Conservation (phyloP, 2,329 filamentous ascomycete genomes). For the Colletotrichum lindemuthianum region DNA sequence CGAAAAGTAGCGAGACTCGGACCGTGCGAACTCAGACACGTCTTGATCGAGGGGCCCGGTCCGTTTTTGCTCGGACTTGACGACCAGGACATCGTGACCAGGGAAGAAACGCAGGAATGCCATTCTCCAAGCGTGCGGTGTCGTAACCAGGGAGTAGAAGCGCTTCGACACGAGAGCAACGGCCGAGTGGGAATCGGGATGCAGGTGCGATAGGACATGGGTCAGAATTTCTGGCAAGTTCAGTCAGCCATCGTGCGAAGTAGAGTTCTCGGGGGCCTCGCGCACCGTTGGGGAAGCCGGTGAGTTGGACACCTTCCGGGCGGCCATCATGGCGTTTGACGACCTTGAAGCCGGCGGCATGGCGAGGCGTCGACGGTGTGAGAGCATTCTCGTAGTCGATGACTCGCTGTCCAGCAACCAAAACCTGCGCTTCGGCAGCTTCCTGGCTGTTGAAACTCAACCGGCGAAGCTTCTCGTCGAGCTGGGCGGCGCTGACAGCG, state of each 20-base stretch:
- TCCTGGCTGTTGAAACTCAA: conserved; percentile 55
- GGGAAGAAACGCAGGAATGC: conserved; percentile 93
- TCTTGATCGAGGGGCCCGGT: conserved; percentile 55
- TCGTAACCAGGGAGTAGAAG: conserved; percentile 88
- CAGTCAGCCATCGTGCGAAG: conserved; percentile 12
- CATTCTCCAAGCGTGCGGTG: conserved; percentile 91
- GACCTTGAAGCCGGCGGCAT: conserved; percentile 65
- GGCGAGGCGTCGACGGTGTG: conserved; percentile 56
- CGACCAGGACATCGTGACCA: conserved; percentile 69
- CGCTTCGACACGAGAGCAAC: conserved; percentile 88
- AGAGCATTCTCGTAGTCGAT: conserved; percentile 70
- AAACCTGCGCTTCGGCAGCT: conserved; percentile 40
- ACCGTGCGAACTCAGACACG: conserved; percentile 66
- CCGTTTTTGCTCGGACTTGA: conserved; percentile 48
- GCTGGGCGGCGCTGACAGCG: conserved; percentile 52
- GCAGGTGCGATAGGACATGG: conserved; percentile 89
- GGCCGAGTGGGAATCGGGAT: conserved; percentile 82
- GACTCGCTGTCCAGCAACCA: conserved; percentile 62
- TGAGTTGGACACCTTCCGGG: conserved; percentile 55
- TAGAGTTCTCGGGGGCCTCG: conserved; percentile 10
- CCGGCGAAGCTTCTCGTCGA: conserved; percentile 63
- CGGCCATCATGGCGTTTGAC: conserved; percentile 56
- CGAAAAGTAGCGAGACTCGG: conserved; percentile 82
- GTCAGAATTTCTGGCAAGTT: conserved; percentile 81
- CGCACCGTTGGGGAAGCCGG: conserved; percentile 84